phyloP scores from a whole-genome alignment of 192 early-diverging fungal species.

The Coemansia sp. region DNA sequence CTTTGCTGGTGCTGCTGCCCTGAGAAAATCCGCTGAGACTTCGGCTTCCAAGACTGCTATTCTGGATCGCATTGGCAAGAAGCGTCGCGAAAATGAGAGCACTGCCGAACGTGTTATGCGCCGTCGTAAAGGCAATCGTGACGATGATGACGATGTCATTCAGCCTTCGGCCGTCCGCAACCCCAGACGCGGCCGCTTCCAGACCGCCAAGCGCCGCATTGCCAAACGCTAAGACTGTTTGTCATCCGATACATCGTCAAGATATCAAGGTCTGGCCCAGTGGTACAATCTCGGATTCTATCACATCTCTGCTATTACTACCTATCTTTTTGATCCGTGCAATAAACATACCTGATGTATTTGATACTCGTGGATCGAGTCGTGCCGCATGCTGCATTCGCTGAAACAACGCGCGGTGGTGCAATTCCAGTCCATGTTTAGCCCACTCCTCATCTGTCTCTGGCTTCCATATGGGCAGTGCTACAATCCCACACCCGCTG shows the following conservation, averaged over 20 bases:
- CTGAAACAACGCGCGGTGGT: conserved; percentile 8
- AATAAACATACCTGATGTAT: conserved; percentile 63
- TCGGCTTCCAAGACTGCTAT: conserved; percentile 28
- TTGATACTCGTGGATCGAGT: conserved; percentile 43
- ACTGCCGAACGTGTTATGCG: conserved; percentile 40
- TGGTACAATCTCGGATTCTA: conserved; percentile 4
- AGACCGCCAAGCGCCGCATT: conserved; percentile 27
- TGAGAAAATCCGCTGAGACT: conserved; percentile 23
- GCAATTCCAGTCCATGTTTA: background rate
- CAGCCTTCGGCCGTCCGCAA: conserved; percentile 2
- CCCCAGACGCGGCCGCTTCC: conserved; percentile 34
- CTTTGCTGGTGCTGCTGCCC: conserved; percentile 47
- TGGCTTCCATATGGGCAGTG: conserved; percentile 17
- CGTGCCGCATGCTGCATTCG: conserved; percentile 32
- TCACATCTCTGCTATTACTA: background rate
- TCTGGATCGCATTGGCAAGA: conserved; percentile 36
- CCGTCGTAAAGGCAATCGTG: conserved; percentile 25
- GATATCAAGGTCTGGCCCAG: background rate
- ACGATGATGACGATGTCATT: conserved; percentile 30
- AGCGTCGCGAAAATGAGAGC: conserved; percentile 39
- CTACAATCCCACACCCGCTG: background rate
- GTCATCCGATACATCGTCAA: background rate
- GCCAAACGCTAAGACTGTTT: conserved; percentile 19
- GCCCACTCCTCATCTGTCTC: conserved; percentile 23
- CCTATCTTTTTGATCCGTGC: conserved; percentile 70